Base-by-base conservation (phyloP, 441 rosid species). In the Pelargonium myrrhifolium region DNA sequence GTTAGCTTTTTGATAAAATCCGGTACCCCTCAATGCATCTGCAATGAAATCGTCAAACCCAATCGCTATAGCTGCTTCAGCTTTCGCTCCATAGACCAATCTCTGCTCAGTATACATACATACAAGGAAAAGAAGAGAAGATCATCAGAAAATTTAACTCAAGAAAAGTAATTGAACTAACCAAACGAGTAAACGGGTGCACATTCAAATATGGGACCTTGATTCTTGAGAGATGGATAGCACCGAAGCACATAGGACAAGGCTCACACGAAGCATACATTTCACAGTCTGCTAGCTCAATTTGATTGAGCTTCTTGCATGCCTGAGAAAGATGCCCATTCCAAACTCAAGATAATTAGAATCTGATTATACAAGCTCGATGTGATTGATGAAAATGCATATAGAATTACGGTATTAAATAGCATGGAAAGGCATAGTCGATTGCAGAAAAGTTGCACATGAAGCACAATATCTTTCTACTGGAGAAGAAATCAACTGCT, bases 201-300 rank as follows among this genome's bases (percentile, higher is more conserved):
- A n/a, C n/a, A n/a, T n/a, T n/a, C n/a, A n/a, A n/a, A n/a, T n/a
- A n/a, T n/a, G n/a, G n/a, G n/a, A 74, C 77, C 77, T 65, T 68
- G 43, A 20, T 72, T 69, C 77, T 59, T 1, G 77, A 74, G 24
- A 74, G 77, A 28, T 74, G 77, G 65, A 74, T 74, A 35, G 77
- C 77, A 37, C 93, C 96, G 6, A 92, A 92, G 73, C 17, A 69
- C 77, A 74, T 74, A 53, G 77, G 73, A 61, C 77, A 74, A 22
- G 77, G 77, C 66, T 73, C 76, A 11, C 76, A 73, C 9, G 76
- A 73, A 58, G 72, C 65, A 0, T 73, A 73, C n/a, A 86, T 89
- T 79, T 92, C 98, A 40, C 96, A 89, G 43, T 92, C 98, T 2
- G 94, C 77, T 47, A 73, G 76, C 76, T 73, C 76, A 22, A 73